A percentile compares a stretch with the other conserved stretches of the same genome.
These are phyloP conservation scores for Boletus rufocinnamomeus DNA, from an alignment of 768 basidiomycete genomes.

Conservation along the genomic window DNA sequence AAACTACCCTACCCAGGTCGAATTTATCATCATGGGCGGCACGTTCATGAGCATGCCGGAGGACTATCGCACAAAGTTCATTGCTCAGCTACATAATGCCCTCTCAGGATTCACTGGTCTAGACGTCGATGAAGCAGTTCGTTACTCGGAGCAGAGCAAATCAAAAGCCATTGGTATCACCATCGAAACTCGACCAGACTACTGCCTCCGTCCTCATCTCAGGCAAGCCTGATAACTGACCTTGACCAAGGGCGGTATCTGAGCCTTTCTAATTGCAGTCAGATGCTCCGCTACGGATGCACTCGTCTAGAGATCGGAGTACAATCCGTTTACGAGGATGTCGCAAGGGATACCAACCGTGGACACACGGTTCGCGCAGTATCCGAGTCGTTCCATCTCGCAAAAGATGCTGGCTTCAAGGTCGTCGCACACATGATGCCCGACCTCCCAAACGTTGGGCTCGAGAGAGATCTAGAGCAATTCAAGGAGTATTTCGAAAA, in stretches of 20 bases:
- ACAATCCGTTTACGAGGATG: slow-evolving; percentile 99
- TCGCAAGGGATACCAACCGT: slow-evolving; percentile 97
- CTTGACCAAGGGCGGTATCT: neutral
- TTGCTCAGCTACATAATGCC: slow-evolving; percentile 96
- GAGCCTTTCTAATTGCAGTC: slow-evolving; percentile 48
- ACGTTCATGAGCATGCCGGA: slow-evolving; percentile 99
- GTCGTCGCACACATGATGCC: slow-evolving; percentile 99
- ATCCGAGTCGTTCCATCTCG: slow-evolving; percentile 94
- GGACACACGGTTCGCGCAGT: slow-evolving; percentile 98
- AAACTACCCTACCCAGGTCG: slow-evolving; percentile 52
- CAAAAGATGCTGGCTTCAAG: slow-evolving; percentile 99
- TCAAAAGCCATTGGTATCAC: slow-evolving; percentile 99
- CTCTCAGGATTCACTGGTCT: slow-evolving; percentile 91
- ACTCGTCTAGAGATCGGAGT: slow-evolving; percentile 98
- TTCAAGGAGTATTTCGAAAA: slow-evolving; percentile 99
- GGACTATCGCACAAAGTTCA: slow-evolving; percentile 89
- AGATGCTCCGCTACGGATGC: slow-evolving; percentile 99
- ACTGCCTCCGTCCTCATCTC: slow-evolving; percentile 94
- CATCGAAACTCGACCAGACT: slow-evolving; percentile 97
- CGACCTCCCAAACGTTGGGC: slow-evolving; percentile 95
- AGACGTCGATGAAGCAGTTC: slow-evolving; percentile 94
- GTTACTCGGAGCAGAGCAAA: slow-evolving; percentile 96
- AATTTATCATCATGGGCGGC: slow-evolving; percentile 96
- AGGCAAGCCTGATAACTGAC: slow-evolving; percentile 49
- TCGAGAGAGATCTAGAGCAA: slow-evolving; percentile 96